Base-by-base conservation (phyloP, 176 grass and related monocot species). In the Bonia amplexicaulis region DNA sequence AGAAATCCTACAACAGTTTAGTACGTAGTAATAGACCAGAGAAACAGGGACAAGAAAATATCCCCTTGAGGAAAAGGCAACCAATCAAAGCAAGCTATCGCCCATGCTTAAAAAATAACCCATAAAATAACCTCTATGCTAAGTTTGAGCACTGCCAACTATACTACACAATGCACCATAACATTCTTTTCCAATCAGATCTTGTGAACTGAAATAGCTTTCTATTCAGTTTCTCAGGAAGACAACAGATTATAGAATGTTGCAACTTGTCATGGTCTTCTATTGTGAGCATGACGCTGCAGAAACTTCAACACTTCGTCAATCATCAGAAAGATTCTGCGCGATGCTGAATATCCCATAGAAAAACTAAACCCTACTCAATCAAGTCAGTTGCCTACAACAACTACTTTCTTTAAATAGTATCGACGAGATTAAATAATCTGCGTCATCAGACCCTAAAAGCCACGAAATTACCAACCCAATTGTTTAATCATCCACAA, bases 401-500 rank as follows among this genome's bases (percentile, higher is more conserved):
- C 72, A 52, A 27, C 66, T 71, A 2, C 86, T 63, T 88, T 55
- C 45, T 78, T 71, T 65, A 72, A 88, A 71, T 88, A 88, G 45
- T 72, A 78, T 45, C 55, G 7, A 3, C 0, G 2, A 26, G 42
- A 78, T 40, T 88, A 84, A 84, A 78, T 54, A 83, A 88, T 78
- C 33, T 2, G n/a, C 8, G 12, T 41, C 53, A 83, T 76, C 59
- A 71, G 73, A 78, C 73, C 73, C 65, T 78, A 83, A 70, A 63
- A 22, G 46, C 17, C 54, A 78, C 53, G 44, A 54, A 71, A 52
- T 83, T 83, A 88, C 86, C 86, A 83, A 78, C 64, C 54, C 65
- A 83, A 71, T 88, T 78, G 29, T 88, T 83, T 88, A 88, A 81
- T 87, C 39, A 0, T 33, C 40, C 6, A 39, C 70, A n/a, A 74